Conservation (phyloP, 108 stramenopile species). For the Cyclostephanos tholiformis region DNA sequence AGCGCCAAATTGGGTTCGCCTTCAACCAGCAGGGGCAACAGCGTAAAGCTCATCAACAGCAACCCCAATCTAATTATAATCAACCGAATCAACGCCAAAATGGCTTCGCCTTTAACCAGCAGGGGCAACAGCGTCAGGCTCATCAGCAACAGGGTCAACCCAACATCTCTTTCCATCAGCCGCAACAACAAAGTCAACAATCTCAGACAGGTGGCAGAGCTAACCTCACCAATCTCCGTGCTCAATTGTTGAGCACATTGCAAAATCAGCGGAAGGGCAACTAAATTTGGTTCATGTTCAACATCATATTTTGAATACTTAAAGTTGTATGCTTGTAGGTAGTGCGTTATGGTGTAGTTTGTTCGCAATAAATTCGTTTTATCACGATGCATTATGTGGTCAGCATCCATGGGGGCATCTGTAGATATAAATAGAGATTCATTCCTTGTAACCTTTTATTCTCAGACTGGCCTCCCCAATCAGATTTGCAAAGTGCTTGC, state of each 20-base stretch:
- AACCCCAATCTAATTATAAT: not conserved
- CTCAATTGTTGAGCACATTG: slow-evolving; percentile 83
- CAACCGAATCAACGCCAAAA: slow-evolving; percentile 15
- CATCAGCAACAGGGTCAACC: slow-evolving; percentile 32
- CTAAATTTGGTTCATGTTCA: slow-evolving; percentile 14
- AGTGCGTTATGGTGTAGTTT: not conserved
- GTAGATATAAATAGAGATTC: not conserved
- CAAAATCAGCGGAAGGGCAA: slow-evolving; percentile 56
- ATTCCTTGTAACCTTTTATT: no score
- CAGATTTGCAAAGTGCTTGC: slow-evolving; percentile 77
- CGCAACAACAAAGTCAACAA: slow-evolving; percentile 27
- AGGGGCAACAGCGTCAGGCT: slow-evolving; percentile 34
- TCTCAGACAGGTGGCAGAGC: slow-evolving; percentile 41
- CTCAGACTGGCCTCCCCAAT: slow-evolving; percentile 58
- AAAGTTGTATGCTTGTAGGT: not conserved
- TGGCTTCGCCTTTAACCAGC: slow-evolving; percentile 41
- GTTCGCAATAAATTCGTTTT: not conserved
- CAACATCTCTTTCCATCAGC: slow-evolving; percentile 19
- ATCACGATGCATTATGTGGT: not conserved
- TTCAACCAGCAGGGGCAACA: slow-evolving; percentile 46
- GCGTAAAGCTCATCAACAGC: slow-evolving; percentile 33
- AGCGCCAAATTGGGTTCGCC: slow-evolving; percentile 19
- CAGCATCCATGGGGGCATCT: not conserved
- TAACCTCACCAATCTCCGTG: slow-evolving; percentile 64
- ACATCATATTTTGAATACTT: slow-evolving; percentile 4